A percentile compares a stretch with the other conserved stretches of the same genome.
Conservation (phyloP, 768 basidiomycete species). For the Kwoniella bestiolae region DNA sequence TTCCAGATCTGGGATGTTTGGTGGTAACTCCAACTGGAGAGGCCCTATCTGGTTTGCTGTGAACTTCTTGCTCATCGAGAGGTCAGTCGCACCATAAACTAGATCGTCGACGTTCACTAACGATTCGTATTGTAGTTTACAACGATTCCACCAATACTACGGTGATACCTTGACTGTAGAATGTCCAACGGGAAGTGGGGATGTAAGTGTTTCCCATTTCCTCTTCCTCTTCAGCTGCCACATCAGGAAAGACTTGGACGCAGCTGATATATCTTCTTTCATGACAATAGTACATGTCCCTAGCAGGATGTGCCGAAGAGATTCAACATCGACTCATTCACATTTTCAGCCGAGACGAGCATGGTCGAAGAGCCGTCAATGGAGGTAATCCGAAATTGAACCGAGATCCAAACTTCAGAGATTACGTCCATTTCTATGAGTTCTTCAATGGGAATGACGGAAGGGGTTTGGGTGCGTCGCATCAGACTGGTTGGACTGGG, state of each 20-base stretch:
- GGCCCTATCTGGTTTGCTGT: conserved; percentile 91
- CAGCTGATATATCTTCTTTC: background rate
- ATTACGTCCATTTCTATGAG: conserved; percentile 97
- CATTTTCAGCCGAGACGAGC: conserved; percentile 89
- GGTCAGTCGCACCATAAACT: conserved; percentile 16
- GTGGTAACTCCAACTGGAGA: conserved; percentile 91
- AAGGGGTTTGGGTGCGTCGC: conserved; percentile 90
- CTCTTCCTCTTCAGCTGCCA: background rate
- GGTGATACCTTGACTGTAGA: conserved; percentile 90
- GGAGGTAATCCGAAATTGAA: conserved; percentile 86
- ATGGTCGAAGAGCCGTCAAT: conserved; percentile 86
- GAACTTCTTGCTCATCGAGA: conserved; percentile 94
- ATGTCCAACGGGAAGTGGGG: conserved; percentile 96
- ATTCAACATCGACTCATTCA: conserved; percentile 99
- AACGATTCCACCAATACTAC: conserved; percentile 93
- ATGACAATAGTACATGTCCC: conserved; percentile 72
- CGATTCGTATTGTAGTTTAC: conserved; percentile 61
- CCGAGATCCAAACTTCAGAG: conserved; percentile 90
- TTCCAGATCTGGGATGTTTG: conserved; percentile 81
- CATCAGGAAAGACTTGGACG: background rate
- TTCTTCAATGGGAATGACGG: conserved; percentile 96
- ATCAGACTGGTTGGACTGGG: conserved; percentile 90
- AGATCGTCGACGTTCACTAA: background rate
- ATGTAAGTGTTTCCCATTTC: conserved; percentile 58
- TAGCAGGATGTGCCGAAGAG: conserved; percentile 91